Evolutionary conservation across 306 rosid genomes (phyloP).

Genomic region (Pyrus betulifolia): DNA sequence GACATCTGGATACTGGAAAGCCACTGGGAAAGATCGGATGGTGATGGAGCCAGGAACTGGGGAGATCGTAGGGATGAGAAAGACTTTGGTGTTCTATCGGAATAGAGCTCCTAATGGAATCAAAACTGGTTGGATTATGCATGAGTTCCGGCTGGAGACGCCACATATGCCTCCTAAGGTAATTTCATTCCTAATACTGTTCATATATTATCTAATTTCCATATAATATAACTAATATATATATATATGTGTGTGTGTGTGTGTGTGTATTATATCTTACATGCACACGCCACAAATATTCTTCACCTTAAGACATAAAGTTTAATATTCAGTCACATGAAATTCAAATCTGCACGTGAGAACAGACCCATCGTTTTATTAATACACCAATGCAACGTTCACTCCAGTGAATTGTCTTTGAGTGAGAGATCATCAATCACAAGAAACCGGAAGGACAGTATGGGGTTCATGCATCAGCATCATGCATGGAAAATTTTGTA

Average conservation of each 20-base stretch:
- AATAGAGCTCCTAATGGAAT: conserved; percentile 93
- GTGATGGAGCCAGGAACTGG: conserved; percentile 59
- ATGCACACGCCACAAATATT: not conserved
- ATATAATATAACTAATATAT: too few species aligned
- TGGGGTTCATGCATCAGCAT: not conserved
- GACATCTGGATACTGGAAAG: conserved; percentile 88
- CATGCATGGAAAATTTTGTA: not conserved
- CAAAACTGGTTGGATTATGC: conserved; percentile 98
- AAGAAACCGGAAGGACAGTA: not conserved
- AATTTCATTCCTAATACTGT: not conserved
- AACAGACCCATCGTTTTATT: not conserved
- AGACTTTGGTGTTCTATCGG: conserved; percentile 81
- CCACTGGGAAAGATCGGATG: conserved; percentile 90
- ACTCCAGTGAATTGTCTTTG: not conserved
- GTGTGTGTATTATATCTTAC: not conserved
- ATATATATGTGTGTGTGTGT: too few species aligned
- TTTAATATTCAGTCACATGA: not conserved
- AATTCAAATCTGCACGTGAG: not conserved
- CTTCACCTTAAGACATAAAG: not conserved
- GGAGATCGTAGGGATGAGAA: conserved; percentile 89
- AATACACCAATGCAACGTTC: not conserved
- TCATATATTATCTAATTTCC: not conserved
- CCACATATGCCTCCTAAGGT: conserved; percentile 99
- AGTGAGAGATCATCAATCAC: not conserved
- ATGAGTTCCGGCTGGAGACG: conserved; percentile 93